A percentile compares a stretch with the other conserved stretches of the same genome.
Conservation (phyloP, 139 green algal species). For the Nannochloris sp. region DNA sequence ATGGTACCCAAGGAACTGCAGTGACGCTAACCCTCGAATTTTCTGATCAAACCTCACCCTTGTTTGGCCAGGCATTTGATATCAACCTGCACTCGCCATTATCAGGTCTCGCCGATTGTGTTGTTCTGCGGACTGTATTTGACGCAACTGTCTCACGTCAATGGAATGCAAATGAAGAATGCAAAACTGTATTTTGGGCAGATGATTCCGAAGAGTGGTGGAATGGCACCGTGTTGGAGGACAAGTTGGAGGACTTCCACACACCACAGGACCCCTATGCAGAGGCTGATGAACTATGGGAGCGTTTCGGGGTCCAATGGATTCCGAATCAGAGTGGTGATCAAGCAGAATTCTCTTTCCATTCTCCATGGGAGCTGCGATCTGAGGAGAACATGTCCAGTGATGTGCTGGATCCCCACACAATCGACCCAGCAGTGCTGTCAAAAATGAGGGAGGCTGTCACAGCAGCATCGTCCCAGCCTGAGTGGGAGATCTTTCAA, state of each 20-base stretch:
- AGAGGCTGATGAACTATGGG: slow-evolving; percentile 31
- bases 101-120: slow-evolving; percentile 44
- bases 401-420: not conserved
- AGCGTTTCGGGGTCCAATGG: slow-evolving; percentile 21
- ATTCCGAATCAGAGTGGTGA: not conserved
- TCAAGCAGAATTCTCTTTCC: not conserved
- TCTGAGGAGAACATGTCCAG: slow-evolving; percentile 6
- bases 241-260: not conserved
- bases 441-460: not conserved
- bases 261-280: slow-evolving; percentile 26
- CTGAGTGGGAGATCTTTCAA: slow-evolving; percentile 14
- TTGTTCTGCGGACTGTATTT: slow-evolving; percentile 38
- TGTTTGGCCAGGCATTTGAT: slow-evolving; percentile 23
- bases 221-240: slow-evolving; percentile 12
- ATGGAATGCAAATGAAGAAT: slow-evolving; percentile 29
- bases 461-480: not conserved
- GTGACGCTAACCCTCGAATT: slow-evolving; percentile 12
- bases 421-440: not conserved
- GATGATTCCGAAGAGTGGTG: slow-evolving; percentile 24
- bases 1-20: slow-evolving; percentile 18
- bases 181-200: slow-evolving; percentile 10
- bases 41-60: slow-evolving; percentile 7
- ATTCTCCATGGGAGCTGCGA: slow-evolving; percentile 39
- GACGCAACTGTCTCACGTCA: slow-evolving; percentile 5
- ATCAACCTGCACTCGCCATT: slow-evolving; percentile 42